Percentiles rank a stretch among this genome's conserved stretches.
Evolutionary conservation across 768 basidiomycete species (phyloP).

Genomic region (Suillus bovinus): DNA sequence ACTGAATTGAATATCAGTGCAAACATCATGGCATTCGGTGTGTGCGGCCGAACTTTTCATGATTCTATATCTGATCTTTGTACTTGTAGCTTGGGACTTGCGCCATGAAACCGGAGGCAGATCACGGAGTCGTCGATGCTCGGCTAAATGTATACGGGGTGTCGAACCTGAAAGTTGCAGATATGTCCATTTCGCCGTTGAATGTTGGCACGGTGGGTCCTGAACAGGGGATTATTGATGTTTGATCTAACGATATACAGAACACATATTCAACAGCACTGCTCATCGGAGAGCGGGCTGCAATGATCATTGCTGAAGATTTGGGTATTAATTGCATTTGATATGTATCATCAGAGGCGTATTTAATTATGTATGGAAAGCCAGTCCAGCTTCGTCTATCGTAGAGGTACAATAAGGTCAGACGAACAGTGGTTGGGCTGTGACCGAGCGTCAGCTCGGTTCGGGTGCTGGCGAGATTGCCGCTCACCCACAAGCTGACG

Average conservation of each 20-base stretch:
- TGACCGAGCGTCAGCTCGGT: too few species aligned
- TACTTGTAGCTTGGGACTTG: slow-evolving; percentile 57
- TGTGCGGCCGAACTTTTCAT: not conserved
- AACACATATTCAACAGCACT: slow-evolving; percentile 26
- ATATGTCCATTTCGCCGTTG: slow-evolving; percentile 42
- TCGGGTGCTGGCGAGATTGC: too few species aligned
- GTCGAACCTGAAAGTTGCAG: slow-evolving; percentile 58
- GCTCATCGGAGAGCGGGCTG: slow-evolving; percentile 29
- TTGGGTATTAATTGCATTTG: slow-evolving; percentile 20
- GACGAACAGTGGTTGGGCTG: too few species aligned
- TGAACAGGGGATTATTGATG: not conserved
- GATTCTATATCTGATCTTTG: not conserved
- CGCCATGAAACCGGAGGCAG: slow-evolving; percentile 62
- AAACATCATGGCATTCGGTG: slow-evolving; percentile 37
- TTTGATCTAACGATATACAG: slow-evolving; percentile 6
- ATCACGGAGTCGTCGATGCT: slow-evolving; percentile 62
- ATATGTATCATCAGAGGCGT: not conserved
- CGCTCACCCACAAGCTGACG: too few species aligned
- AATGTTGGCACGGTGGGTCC: slow-evolving; percentile 37
- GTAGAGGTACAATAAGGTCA: too few species aligned
- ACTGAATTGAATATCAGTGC: slow-evolving; percentile 17
- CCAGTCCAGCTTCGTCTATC: too few species aligned
- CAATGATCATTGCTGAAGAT: slow-evolving; percentile 20
- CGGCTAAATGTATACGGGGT: slow-evolving; percentile 65
- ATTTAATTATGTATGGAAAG: too few species aligned